phyloP scores from a whole-genome alignment of 1,284 basidiomycete genomes.

The Pterula multifida region DNA sequence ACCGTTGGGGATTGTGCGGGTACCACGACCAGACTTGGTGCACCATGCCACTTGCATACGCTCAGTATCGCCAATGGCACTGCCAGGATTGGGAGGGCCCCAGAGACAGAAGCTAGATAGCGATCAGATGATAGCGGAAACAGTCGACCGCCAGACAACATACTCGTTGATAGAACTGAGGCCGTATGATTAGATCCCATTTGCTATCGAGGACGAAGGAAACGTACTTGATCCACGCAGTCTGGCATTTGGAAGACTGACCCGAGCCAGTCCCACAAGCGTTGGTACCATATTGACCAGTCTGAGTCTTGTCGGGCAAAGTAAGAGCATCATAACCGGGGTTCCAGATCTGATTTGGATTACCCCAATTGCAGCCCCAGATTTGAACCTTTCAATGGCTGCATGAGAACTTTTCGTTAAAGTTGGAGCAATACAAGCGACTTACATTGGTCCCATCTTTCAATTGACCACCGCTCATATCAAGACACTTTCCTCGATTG shows the following conservation, averaged over 20 bases:
- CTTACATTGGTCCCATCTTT: conserved; percentile 28
- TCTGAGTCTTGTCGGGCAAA: conserved; percentile 33
- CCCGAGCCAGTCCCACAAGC: conserved; percentile 37
- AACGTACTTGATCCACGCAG: conserved; percentile 36
- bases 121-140: not conserved
- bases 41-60: conserved; percentile 65
- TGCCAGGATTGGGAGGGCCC: conserved; percentile 33
- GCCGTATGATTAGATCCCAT: conserved; percentile 7
- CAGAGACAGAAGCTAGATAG: conserved; percentile 54
- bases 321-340: conserved; percentile 28
- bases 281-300: conserved; percentile 44
- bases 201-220: conserved; percentile 23
- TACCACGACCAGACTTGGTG: conserved; percentile 53
- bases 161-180: conserved; percentile 1
- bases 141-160: too few relatives aligned
- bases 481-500: conserved; percentile 34
- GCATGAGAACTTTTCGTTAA: conserved; percentile 5
- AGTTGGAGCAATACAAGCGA: conserved; percentile 3
- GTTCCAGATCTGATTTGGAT: conserved; percentile 38
- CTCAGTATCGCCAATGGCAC: conserved; percentile 55
- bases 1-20: conserved; percentile 52
- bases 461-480: conserved; percentile 27
- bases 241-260: conserved; percentile 43
- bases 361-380: conserved; percentile 26
- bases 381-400: conserved; percentile 37